These are phyloP conservation scores for Fusarium aywerte DNA, from an alignment of 2,329 filamentous ascomycete genomes.

Conservation along the genomic window DNA sequence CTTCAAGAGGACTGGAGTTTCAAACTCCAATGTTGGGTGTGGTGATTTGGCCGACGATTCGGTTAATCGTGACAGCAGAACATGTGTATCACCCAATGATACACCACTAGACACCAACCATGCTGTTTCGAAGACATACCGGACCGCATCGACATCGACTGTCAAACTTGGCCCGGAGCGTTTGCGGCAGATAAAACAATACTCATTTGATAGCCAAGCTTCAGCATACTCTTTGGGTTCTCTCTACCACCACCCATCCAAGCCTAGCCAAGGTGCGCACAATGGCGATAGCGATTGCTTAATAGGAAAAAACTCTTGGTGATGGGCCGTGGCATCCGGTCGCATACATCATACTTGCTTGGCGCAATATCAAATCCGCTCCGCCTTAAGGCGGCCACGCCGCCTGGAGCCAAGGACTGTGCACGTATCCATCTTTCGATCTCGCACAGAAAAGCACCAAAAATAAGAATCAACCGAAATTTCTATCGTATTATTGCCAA, in stretches of 20 bases:
- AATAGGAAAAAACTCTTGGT: conserved; percentile 16
- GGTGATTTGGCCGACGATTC: conserved; percentile 19
- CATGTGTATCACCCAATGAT: conserved; percentile 7
- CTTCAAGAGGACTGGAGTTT: conserved; percentile 22
- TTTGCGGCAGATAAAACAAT: conserved; percentile 3
- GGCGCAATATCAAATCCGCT: conserved; percentile 33
- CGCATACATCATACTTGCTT: conserved; percentile 39
- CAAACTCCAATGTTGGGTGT: conserved; percentile 30
- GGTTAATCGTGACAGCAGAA: conserved; percentile 6
- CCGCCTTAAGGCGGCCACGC: conserved; percentile 38
- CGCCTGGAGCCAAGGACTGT: conserved; percentile 35
- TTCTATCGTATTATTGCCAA: conserved; percentile 22
- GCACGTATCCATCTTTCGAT: conserved; percentile 17
- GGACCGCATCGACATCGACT: not conserved
- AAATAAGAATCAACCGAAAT: conserved; percentile 39
- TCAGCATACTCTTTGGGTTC: no score
- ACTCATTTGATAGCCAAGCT: not conserved
- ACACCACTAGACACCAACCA: conserved; percentile 5
- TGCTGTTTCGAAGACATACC: conserved; percentile 12
- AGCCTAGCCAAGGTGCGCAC: not conserved
- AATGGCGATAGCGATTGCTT: not conserved
- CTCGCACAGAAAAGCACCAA: conserved; percentile 11
- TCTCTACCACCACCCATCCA: not conserved
- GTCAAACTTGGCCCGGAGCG: conserved; percentile 16
- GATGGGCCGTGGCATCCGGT: conserved; percentile 44